Base-by-base conservation (phyloP, 495 filamentous ascomycete genomes). In the Aspergillus baeticus region DNA sequence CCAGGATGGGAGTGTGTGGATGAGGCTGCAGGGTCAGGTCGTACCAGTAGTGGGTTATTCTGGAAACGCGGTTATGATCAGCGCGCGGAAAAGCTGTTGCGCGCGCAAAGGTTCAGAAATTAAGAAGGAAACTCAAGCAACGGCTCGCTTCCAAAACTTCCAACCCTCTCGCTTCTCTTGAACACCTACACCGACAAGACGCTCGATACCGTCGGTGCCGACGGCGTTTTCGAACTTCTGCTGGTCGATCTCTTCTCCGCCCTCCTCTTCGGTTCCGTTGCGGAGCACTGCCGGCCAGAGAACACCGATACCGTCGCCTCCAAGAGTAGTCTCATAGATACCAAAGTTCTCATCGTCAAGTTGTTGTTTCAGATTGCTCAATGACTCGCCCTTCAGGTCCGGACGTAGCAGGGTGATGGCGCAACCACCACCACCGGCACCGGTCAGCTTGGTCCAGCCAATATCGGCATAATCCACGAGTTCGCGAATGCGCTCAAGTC, bases 361-460 rank as follows among this genome's bases (percentile, higher is more conserved):
- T 58, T 86, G 81, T 5, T 68, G 52, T 63, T 93, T 82, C 18
- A 98, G 77, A 3, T 77, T 69, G 20, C 77, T 65, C 44, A 90
- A 60, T 52, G 73, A 81, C 42, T 83, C 75, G 14, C 65, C 51
- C 43, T 75, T 66, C 43, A 72, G 71, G 36, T 81, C 77, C 0
- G 91, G 90, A 54, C 86, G 89, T 36, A 98, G 76, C 5, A 98
- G 72, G 3, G 92, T 94, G 62, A 98, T 97, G 1, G 92, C 91
- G 69, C 94, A 96, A 1, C 94, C 94, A 36, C 94, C 94, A 5
- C 93, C 94, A 11, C 94, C 94, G 6, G 92, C 94, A 53, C 94
- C 94, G 1, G 94, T 98, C 44, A 98, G 81, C 67, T 98, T 98
- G 5, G 94, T 95, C 91, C 91, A 97, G 31, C 94, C 94, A 51